Conservation (phyloP, 2,329 filamentous ascomycete species). For the Paecilomyces sp. region DNA sequence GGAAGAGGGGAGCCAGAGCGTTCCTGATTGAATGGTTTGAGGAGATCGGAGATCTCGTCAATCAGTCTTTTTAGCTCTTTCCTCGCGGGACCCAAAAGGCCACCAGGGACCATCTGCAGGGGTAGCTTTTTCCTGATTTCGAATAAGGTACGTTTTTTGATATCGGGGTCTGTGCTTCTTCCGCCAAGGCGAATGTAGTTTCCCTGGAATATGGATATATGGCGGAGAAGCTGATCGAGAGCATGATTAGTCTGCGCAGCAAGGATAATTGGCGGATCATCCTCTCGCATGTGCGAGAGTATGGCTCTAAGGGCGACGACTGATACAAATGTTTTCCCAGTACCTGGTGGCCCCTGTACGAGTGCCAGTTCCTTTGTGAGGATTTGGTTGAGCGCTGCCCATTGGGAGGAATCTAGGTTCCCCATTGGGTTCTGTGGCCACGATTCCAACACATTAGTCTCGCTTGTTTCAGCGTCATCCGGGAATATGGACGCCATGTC, state of each 20-base stretch:
- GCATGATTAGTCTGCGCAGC: conserved; percentile 89
- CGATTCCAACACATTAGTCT: conserved; percentile 46
- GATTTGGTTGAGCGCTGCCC: conserved; percentile 60
- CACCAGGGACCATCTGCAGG: conserved; percentile 30
- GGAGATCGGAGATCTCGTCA: conserved; percentile 31
- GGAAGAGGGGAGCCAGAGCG: conserved; percentile 41
- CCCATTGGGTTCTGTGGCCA: conserved; percentile 44
- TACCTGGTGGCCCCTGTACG: conserved; percentile 75
- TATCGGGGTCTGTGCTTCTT: conserved; percentile 57
- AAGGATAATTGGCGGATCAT: conserved; percentile 65
- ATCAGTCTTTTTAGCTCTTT: conserved; percentile 38
- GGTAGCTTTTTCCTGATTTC: conserved; percentile 44
- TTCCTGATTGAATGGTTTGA: conserved; percentile 35
- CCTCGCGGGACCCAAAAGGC: conserved; percentile 31
- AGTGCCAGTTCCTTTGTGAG: conserved; percentile 66
- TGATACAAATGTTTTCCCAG: conserved; percentile 76
- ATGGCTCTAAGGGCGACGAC: conserved; percentile 62
- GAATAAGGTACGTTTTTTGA: conserved; percentile 61
- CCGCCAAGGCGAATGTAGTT: conserved; percentile 63
- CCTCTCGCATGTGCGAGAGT: conserved; percentile 49
- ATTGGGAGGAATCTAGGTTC: conserved; percentile 64
- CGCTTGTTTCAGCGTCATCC: conserved; percentile 27
- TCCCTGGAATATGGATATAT: conserved; percentile 55
- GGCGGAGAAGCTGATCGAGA: conserved; percentile 69
- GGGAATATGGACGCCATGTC: conserved; percentile 44